Evolutionary conservation across 805 yeast genomes (phyloP).

Genomic region (Debaryomyces hansenii): DNA sequence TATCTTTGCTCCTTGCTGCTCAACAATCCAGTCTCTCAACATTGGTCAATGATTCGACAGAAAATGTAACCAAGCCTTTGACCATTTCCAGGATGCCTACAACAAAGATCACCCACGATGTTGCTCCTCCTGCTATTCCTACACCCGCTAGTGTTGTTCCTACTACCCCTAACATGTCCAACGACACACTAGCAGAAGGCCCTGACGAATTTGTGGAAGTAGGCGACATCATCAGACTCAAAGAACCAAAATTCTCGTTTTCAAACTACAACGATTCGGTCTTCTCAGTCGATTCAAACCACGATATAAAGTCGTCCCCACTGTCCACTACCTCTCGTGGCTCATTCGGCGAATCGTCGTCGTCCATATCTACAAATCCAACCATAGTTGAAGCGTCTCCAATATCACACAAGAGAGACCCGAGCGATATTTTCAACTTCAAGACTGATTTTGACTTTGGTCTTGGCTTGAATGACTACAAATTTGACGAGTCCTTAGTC

Average conservation of each 20-base stretch:
- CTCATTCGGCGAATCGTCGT: slow-evolving; percentile 27
- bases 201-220: slow-evolving; percentile 1
- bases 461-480: not conserved
- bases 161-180: slow-evolving; percentile 6
- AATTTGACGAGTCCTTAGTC: not conserved
- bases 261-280: not conserved
- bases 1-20: slow-evolving; percentile 18
- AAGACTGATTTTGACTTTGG: not conserved
- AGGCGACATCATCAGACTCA: not conserved
- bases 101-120: not conserved
- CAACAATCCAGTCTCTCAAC: slow-evolving; percentile 10
- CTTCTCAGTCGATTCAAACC: slow-evolving; percentile 11
- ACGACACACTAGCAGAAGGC: slow-evolving; percentile 15
- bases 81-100: slow-evolving; percentile 5
- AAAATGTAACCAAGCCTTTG: slow-evolving; percentile 13
- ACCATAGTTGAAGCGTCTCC: slow-evolving; percentile 17
- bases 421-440: not conserved
- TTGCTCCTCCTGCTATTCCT: no score
- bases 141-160: not conserved
- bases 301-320: slow-evolving; percentile 9
- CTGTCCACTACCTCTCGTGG: slow-evolving; percentile 4
- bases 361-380: slow-evolving; percentile 32
- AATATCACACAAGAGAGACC: slow-evolving; percentile 1
- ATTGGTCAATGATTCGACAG: slow-evolving; percentile 14
- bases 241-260: not conserved